These are phyloP conservation scores for Incumbomyces lentus DNA, from an alignment of 2,329 filamentous ascomycete species.

Conservation along the genomic window DNA sequence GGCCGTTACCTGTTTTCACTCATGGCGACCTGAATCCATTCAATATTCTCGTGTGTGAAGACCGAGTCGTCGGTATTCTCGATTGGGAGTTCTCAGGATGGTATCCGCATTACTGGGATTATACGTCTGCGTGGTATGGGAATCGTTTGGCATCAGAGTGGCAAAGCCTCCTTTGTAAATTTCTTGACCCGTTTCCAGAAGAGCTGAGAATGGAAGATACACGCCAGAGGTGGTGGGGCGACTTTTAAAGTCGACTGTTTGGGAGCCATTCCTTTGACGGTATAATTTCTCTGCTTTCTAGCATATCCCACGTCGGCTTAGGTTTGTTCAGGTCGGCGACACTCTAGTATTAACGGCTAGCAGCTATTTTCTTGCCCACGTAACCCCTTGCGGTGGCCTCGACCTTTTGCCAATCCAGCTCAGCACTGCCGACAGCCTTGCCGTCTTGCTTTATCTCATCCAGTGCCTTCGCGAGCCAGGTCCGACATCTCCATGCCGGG, in stretches of 20 bases:
- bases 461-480: conserved; percentile 31
- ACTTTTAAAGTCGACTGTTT: conserved; percentile 14
- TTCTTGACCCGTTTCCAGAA: conserved; percentile 29
- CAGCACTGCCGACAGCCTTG: conserved; percentile 29
- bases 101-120: conserved; percentile 38
- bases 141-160: conserved; percentile 23
- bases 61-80: conserved; percentile 36
- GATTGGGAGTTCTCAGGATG: conserved; percentile 38
- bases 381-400: conserved; percentile 28
- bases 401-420: conserved; percentile 30
- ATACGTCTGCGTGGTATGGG: conserved; percentile 29
- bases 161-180: conserved; percentile 26
- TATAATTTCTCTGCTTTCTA: conserved; percentile 20
- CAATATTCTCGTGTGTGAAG: conserved; percentile 27
- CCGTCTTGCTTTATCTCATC: conserved; percentile 26
- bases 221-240: conserved; percentile 30
- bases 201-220: conserved; percentile 34
- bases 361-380: conserved; percentile 25
- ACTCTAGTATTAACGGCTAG: conserved; percentile 15
- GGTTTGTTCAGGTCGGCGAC: conserved; percentile 13
- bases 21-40: conserved; percentile 20
- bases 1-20: conserved; percentile 31
- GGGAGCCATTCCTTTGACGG: conserved; percentile 1
- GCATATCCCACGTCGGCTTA: conserved; percentile 24
- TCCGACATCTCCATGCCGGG: conserved; percentile 31